A percentile compares a stretch with the other conserved stretches of the same genome.
phyloP scores from a whole-genome alignment of 306 rosid genomes.

The Mimosa pudica region DNA sequence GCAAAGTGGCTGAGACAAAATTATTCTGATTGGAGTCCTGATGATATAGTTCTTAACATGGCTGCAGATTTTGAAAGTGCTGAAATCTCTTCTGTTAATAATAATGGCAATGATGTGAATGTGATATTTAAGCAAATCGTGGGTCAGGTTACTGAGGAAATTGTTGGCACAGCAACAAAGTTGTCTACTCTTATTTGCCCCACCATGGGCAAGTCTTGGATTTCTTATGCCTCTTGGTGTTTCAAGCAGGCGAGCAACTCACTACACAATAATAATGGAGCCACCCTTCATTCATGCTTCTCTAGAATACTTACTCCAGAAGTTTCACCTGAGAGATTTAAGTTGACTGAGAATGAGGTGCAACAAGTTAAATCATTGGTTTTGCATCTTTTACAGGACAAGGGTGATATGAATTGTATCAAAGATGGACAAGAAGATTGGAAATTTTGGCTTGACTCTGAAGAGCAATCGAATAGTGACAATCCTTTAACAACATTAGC shows the following conservation, averaged over 20 bases:
- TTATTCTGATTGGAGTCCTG: slow-evolving; percentile 56
- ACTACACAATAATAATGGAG: slow-evolving; percentile 54
- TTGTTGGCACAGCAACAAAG: slow-evolving; percentile 78
- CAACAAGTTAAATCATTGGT: slow-evolving; percentile 58
- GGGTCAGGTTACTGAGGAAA: slow-evolving; percentile 66
- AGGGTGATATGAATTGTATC: slow-evolving; percentile 44
- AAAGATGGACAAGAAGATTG: slow-evolving; percentile 48
- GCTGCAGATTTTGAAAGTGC: slow-evolving; percentile 54
- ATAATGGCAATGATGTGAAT: slow-evolving; percentile 42
- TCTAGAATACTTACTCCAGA: slow-evolving; percentile 65
- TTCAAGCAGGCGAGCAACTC: slow-evolving; percentile 77
- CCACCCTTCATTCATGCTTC: slow-evolving; percentile 54
- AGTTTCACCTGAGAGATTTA: slow-evolving; percentile 72
- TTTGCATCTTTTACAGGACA: slow-evolving; percentile 51
- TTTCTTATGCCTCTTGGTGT: slow-evolving; percentile 97
- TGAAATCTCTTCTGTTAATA: slow-evolving; percentile 44
- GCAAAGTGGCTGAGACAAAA: slow-evolving; percentile 74
- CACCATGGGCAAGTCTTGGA: slow-evolving; percentile 90
- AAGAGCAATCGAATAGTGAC: slow-evolving; percentile 45
- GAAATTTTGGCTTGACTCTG: slow-evolving; percentile 48
- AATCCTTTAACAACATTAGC: slow-evolving; percentile 48
- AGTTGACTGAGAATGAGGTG: slow-evolving; percentile 71
- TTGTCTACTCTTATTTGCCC: slow-evolving; percentile 83
- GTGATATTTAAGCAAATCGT: slow-evolving; percentile 35
- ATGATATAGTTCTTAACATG: slow-evolving; percentile 60